These are phyloP conservation scores for Thielaviopsis punctulata DNA, from an alignment of 2,329 filamentous ascomycete genomes.

Conservation along the genomic window DNA sequence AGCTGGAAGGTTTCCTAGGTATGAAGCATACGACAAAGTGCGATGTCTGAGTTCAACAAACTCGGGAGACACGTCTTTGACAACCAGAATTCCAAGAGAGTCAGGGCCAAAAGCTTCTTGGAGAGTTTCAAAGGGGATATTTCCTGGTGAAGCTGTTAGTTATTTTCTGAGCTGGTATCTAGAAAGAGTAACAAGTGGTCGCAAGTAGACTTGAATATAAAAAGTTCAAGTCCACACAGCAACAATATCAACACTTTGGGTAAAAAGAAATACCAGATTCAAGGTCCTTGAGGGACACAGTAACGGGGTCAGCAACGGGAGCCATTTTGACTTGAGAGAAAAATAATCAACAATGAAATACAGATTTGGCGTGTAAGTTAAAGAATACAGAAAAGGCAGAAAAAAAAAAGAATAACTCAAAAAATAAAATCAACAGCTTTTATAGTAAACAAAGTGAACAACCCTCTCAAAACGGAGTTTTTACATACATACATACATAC, in stretches of 20 bases:
- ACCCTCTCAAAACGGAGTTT: too few species aligned
- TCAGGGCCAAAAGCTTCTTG: constrained; percentile 75
- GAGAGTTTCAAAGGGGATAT: constrained; percentile 49
- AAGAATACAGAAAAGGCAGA: background rate
- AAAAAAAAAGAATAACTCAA: background rate
- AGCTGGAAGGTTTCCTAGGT: constrained; percentile 64
- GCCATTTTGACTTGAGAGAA: background rate
- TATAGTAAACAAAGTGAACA: too few species aligned
- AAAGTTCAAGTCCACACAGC: constrained; percentile 5
- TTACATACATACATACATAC: background rate
- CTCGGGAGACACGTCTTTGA: constrained; percentile 60
- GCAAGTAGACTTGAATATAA: too few species aligned
- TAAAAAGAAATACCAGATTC: constrained; percentile 30
- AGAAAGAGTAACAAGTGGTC: too few species aligned
- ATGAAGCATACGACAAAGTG: constrained; percentile 73
- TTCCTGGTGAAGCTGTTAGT: constrained; percentile 27
- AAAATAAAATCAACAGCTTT: too few species aligned
- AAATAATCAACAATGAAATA: background rate
- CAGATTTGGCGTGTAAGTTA: background rate
- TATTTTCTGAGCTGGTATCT: too few species aligned
- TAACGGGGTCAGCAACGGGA: constrained; percentile 34
- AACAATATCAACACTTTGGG: background rate
- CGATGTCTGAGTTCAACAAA: constrained; percentile 57
- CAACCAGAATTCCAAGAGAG: constrained; percentile 83
- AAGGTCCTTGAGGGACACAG: constrained; percentile 44